Percentiles rank a stretch among this genome's conserved stretches.
phyloP scores from a whole-genome alignment of 805 yeast genomes.

The Starmerella asiatica region DNA sequence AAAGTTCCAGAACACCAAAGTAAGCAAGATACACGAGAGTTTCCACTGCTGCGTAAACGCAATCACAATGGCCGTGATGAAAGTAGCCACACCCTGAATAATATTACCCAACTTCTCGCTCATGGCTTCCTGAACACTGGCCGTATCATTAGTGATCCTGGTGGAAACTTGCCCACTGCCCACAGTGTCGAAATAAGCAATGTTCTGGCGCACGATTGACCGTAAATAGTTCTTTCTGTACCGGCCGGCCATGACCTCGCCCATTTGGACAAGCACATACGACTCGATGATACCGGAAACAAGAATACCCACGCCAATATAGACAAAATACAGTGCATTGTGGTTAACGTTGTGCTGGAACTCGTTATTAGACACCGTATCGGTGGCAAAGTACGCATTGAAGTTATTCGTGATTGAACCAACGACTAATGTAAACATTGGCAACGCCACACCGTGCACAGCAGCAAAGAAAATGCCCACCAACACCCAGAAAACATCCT shows the following conservation, averaged over 20 bases:
- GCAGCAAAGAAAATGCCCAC: conserved; percentile 26
- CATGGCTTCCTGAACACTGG: conserved; percentile 32
- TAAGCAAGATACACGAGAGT: conserved; percentile 27
- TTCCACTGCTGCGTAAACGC: conserved; percentile 28
- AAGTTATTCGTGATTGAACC: conserved; percentile 31
- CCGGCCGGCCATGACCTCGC: conserved; percentile 31
- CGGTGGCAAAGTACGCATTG: conserved; percentile 24
- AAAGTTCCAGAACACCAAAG: conserved; percentile 26
- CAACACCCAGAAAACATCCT: conserved; percentile 23
- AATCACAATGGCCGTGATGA: conserved; percentile 29
- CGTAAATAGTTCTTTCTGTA: conserved; percentile 29
- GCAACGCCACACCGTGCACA: conserved; percentile 31
- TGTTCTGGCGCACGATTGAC: conserved; percentile 30
- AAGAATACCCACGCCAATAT: conserved; percentile 30
- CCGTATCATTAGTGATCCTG: conserved; percentile 32
- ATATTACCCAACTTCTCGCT: conserved; percentile 32
- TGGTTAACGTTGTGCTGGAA: conserved; percentile 29
- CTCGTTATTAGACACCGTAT: conserved; percentile 16
- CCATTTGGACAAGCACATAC: conserved; percentile 28
- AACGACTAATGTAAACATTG: conserved; percentile 31
- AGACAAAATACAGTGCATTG: conserved; percentile 30
- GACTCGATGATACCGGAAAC: conserved; percentile 27
- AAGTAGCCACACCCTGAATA: conserved; percentile 29
- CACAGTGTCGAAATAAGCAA: conserved; percentile 31
- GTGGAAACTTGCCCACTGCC: conserved; percentile 35